Evolutionary conservation across 2,329 filamentous ascomycete species (phyloP).

Genomic region (Epichloe bromicola): DNA sequence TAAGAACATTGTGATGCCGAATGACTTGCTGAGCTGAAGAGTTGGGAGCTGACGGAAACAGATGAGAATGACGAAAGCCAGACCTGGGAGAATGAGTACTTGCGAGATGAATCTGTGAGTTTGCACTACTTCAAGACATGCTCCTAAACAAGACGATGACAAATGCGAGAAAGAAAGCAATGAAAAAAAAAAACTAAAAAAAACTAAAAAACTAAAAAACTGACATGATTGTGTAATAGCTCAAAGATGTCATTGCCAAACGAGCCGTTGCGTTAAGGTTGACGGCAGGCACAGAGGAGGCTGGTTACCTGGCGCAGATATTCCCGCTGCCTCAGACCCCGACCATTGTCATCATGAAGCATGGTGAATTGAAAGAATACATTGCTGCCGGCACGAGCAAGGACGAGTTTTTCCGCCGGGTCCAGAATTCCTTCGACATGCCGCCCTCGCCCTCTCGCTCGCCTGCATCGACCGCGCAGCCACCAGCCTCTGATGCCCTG

Average conservation of each 20-base stretch:
- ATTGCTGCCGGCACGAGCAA: conserved; percentile 50
- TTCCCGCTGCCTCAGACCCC: conserved; percentile 72
- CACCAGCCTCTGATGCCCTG: neutral
- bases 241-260: conserved; percentile 41
- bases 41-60: conserved; percentile 20
- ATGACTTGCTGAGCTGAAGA: neutral
- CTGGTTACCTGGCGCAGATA: conserved; percentile 67
- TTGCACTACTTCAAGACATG: neutral
- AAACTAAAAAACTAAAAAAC: no score
- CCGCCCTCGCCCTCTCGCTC: conserved; percentile 8
- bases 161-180: neutral
- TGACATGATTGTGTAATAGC: conserved; percentile 23
- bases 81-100: conserved; percentile 59
- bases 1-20: conserved; percentile 24
- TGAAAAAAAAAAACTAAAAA: neutral
- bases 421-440: conserved; percentile 21
- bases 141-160: no score
- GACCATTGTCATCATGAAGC: conserved; percentile 65
- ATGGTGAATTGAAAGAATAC: conserved; percentile 67
- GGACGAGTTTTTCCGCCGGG: conserved; percentile 48
- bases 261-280: conserved; percentile 61
- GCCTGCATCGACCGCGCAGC: conserved; percentile 6
- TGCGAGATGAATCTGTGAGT: conserved; percentile 42
- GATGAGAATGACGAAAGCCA: conserved; percentile 58
- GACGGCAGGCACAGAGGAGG: conserved; percentile 62